Base-by-base conservation (phyloP, 441 rosid genomes). In the Geranium incanum region DNA sequence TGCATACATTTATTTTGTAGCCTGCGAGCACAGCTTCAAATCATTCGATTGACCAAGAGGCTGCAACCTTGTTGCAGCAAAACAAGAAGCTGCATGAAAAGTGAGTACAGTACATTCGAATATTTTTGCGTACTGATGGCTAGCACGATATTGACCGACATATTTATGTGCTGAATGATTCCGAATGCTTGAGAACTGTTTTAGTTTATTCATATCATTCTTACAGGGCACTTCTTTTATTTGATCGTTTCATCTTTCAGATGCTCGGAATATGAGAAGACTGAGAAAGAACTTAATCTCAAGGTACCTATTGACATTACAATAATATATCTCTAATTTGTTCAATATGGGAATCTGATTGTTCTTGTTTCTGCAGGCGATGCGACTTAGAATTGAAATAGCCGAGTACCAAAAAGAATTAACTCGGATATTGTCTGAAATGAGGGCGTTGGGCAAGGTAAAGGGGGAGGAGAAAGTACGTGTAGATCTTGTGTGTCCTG, bases 221-320 rank as follows among this genome's bases (percentile, higher is more conserved):
- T 18, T 6, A 45, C 52, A 8, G 41, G 41, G 6, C 28, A 43
- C 64, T 12, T 68, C 33, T 28, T 19, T 68, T 45, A 57, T 60
- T 37, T 69, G 21, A 70, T 11, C 28, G 12, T 48, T 60, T 70
- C 18, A 21, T 38, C 62, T 70, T 69, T 67, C 88, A 92, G 99
- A 82, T 90, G 88, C 78, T 70, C 66, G 73, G 97, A 86, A 66
- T 84, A 83, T 73, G 90, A 86, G 81, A 84, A 80, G 79, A 86
- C 78, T 70, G 79, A 75, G 70, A 80, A 86, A 76, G 92, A 84
- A 62, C 90, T 89, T 64, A 81, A 72, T 70, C 37, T 75, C 67
- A 90, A 87, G 98, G 98, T 93, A 85, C 48, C 23, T 71, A 19
- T 5, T 18, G 72, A 70, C 18, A 2, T 59, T 52, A 41, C 60